Evolutionary conservation across 352 stramenopile genomes (phyloP), one percentile per base, ranked within the genome.

Genomic region (Phytophthora melonis): DNA sequence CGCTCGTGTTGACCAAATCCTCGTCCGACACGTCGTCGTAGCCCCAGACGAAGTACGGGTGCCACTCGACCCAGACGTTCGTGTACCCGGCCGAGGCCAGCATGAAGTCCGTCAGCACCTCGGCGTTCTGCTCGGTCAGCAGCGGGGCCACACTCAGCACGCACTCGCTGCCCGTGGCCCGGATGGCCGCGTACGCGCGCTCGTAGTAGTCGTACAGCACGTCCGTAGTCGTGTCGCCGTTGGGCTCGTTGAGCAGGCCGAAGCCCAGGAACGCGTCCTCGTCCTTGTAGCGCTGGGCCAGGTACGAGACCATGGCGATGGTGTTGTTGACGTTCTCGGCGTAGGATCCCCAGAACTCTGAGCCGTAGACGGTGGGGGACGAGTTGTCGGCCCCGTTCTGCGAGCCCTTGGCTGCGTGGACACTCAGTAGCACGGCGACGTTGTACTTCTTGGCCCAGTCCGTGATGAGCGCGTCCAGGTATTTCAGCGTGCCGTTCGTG

Each of bases 61-160:
- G 89, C 86, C 87, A 96, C 36, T 96, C 89, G 27, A 93, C 81
- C 89, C 87, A 94, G 10, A 94, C 84, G 59, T 94, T 96, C 30
- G 60, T 84, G 64, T 87, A 86, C 30, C 55, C 63, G 0, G 82
- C 78, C 1, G 36, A 14, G 36, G 78, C 80, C 55, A 74, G 27
- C 77, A 94, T 81, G 30, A 95, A 80, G 23, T 81, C 81, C 5
- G 73, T 82, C 59, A 93, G 80, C 11, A 78, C 62, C 13, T 83
- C 75, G 1, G 84, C 74, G 1, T 52, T 70, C 52, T 93, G 87
- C 52, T 87, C 63, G 66, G 68, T 87, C 57, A 94, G 63, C 36
- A 90, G 49, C 0, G 89, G 87, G 27, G 79, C 67, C 36, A 93
- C 73, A 0, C 61, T 84, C 30, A 96, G 62, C 18, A 96, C 76